Evolutionary conservation across 2,329 filamentous ascomycete genomes (phyloP).

Genomic region (Pseudogymnoascus destructans): DNA sequence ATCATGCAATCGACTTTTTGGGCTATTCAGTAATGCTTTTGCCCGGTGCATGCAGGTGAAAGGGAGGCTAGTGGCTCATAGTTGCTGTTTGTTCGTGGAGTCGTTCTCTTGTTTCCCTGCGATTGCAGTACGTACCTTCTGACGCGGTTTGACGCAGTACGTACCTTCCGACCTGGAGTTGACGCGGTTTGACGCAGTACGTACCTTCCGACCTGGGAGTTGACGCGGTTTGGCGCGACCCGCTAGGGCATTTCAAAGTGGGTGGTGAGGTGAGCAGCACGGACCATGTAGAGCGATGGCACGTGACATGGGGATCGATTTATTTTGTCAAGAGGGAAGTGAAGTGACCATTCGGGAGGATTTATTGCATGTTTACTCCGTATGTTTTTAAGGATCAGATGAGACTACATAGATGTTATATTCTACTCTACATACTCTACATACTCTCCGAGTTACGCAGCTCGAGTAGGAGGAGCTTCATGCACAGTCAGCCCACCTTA

Average conservation of each 20-base stretch:
- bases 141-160: constrained; percentile 2
- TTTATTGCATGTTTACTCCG: not conserved
- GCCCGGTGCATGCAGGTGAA: not conserved
- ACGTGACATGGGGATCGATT: not conserved
- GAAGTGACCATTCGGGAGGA: not conserved
- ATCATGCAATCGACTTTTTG: constrained; percentile 23
- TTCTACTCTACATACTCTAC: not conserved
- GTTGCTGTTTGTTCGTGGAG: not conserved
- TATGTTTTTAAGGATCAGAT: constrained; percentile 2
- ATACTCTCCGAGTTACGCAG: too few relatives aligned
- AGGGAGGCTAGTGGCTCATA: not conserved
- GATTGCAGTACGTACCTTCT: not conserved
- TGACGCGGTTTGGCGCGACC: constrained; percentile 2
- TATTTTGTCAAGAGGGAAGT: not conserved
- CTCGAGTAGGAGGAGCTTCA: not conserved
- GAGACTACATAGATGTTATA: not conserved
- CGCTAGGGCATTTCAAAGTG: not conserved
- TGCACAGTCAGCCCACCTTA: not conserved
- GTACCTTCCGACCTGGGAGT: not conserved
- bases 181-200: constrained; percentile 2
- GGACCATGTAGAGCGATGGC: not conserved
- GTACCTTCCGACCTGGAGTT: not conserved
- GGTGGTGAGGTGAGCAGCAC: not conserved
- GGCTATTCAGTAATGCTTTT: not conserved
- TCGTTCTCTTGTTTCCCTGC: not conserved